Base-by-base conservation (phyloP, 1,284 basidiomycete species). In the Butyriboletus regius region DNA sequence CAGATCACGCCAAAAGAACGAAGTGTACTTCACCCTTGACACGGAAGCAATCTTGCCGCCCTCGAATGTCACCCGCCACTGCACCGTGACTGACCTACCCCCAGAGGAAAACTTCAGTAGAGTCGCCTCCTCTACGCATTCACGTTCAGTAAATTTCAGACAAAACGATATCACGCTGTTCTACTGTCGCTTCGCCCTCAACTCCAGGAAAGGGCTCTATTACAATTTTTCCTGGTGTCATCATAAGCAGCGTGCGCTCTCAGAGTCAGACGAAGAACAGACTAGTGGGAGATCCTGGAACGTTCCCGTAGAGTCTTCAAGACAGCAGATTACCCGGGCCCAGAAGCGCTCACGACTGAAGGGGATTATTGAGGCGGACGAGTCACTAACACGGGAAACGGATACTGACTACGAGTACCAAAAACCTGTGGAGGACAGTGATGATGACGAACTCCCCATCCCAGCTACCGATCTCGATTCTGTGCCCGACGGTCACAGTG, bases 21-120 rank as follows among this genome's bases (percentile, higher is more conserved):
- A 88, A 63, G 72, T 88, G 5, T 86, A 85, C 57, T 83, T 81
- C 48, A 77, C 79, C 15, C 66, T 86, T 17, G 59, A 71, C 26
- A 72, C 72, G 2, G 72, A 68, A 18, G 76, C 70, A 14, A 67
- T 76, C 31, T 55, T 84, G 7, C 66, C 71, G 15, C 75, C 82
- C 6, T 72, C 72, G 17, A 69, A 70, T 41, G 73, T 88, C 38
- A 56, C 79, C 13, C 66, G 70, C 13, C 75, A 66, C 40, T 87
- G 85, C 59, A 64, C 61, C 5, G 73, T 87, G 31, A 70, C 71
- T 64, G 70, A 54, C 51, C 54, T 37, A 29, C 56, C 12, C 55
- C 64, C 53, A 18, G 29, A 37, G n/a, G 48, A 55, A 20, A 38
- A 46, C 35, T 31, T 35, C 47, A 47, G 56, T 24, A 55, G 35